These are phyloP conservation scores for Neurospora sp. DNA, from an alignment of 495 filamentous ascomycete genomes.

Conservation along the genomic window DNA sequence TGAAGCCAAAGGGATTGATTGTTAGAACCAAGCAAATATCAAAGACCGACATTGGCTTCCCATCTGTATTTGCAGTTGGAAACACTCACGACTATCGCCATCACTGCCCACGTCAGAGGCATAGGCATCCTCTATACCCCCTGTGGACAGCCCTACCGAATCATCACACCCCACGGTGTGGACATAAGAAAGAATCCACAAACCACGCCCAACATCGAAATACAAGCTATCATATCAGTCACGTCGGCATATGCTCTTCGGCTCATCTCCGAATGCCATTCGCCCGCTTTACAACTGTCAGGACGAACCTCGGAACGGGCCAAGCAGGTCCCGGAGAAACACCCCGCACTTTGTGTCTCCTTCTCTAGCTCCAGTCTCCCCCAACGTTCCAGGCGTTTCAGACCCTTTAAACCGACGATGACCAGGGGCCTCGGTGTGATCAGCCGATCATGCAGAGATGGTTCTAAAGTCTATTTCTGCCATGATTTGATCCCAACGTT, in stretches of 20 bases:
- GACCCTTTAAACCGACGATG: neutral
- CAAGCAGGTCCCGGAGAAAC: neutral
- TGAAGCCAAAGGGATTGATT: neutral
- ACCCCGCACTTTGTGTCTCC: constrained; percentile 5
- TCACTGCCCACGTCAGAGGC: neutral
- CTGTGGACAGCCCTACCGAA: neutral
- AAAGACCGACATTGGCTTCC: neutral
- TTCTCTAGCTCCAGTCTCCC: constrained; percentile 42
- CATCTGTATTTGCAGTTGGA: neutral
- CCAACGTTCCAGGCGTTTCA: neutral
- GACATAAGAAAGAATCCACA: neutral
- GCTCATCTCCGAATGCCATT: neutral
- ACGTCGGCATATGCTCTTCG: neutral
- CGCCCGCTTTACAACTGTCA: neutral
- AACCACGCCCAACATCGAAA: neutral
- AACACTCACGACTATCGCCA: neutral
- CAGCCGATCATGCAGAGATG: neutral
- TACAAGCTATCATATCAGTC: too few species aligned
- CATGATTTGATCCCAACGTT: neutral
- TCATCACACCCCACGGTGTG: neutral
- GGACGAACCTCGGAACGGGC: neutral
- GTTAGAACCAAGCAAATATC: neutral
- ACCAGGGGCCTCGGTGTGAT: neutral
- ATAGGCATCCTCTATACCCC: neutral
- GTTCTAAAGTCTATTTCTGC: neutral